These are phyloP conservation scores for Begonia peltatifolia DNA, from an alignment of 306 rosid genomes.

Conservation along the genomic window DNA sequence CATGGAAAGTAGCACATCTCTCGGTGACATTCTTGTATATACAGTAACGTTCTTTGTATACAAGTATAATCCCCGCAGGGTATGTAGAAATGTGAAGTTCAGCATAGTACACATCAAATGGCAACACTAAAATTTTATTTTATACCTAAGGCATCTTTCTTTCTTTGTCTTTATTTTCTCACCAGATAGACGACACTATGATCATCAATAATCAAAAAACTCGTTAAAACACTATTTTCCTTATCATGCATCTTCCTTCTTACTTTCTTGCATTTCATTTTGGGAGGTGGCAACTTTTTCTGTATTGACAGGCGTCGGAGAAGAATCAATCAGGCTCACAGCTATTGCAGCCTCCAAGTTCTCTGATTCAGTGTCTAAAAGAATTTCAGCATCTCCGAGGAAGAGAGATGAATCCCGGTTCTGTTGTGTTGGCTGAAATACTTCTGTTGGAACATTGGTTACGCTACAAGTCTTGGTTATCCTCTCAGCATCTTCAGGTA, in stretches of 20 bases:
- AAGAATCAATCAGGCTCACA: conserved; percentile 56
- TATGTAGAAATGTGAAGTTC: too few species aligned
- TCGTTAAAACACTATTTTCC: background rate
- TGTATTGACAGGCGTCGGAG: conserved; percentile 11
- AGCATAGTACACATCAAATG: too few species aligned
- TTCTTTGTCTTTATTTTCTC: background rate
- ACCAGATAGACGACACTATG: background rate
- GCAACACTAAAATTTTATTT: too few species aligned
- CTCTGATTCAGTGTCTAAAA: conserved; percentile 46
- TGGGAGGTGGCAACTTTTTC: conserved; percentile 1
- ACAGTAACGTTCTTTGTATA: too few species aligned
- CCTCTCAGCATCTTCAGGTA: conserved; percentile 92
- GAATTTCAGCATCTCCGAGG: conserved; percentile 62
- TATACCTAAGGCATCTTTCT: background rate
- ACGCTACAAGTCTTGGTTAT: conserved; percentile 80
- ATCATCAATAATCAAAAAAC: background rate
- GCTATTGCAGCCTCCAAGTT: conserved; percentile 18
- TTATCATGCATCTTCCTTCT: background rate
- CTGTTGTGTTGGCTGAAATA: conserved; percentile 19
- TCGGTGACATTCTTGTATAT: too few species aligned
- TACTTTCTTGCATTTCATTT: background rate
- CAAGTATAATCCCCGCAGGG: background rate
- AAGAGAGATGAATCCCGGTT: conserved; percentile 6
- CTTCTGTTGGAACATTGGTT: conserved; percentile 39
- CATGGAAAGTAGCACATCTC: too few species aligned